Percentiles rank a stretch among this genome's conserved stretches.
Evolutionary conservation across 2,329 filamentous ascomycete genomes (phyloP).

Genomic region (Phyllosticta citrichinensis): DNA sequence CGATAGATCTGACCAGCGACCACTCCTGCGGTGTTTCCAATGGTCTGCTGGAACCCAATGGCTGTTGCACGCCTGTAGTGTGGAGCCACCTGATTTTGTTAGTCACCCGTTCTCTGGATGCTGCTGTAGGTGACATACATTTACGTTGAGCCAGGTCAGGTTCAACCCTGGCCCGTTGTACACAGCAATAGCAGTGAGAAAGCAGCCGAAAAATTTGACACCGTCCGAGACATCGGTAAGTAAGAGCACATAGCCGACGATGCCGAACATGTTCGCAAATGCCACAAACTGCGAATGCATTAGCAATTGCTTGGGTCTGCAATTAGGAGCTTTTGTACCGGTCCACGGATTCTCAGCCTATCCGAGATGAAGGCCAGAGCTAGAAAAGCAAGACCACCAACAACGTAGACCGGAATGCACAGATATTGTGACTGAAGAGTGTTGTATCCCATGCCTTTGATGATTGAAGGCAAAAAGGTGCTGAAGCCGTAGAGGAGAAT

Average conservation of each 20-base stretch:
- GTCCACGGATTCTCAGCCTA: slow-evolving; percentile 18
- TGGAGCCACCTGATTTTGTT: slow-evolving; percentile 20
- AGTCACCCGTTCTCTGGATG: neutral
- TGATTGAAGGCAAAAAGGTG: slow-evolving; percentile 48
- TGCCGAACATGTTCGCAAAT: slow-evolving; percentile 13
- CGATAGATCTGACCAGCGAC: slow-evolving; percentile 38
- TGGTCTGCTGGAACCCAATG: slow-evolving; percentile 37
- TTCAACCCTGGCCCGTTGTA: slow-evolving; percentile 32
- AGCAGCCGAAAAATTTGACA: slow-evolving; percentile 18
- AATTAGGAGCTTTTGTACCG: neutral
- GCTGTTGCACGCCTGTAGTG: slow-evolving; percentile 40
- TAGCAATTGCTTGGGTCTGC: neutral
- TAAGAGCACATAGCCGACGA: slow-evolving; percentile 17
- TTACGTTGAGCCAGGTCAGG: slow-evolving; percentile 40
- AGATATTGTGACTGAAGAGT: slow-evolving; percentile 44
- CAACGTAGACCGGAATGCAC: slow-evolving; percentile 48
- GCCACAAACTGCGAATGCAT: slow-evolving; percentile 9
- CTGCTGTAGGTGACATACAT: slow-evolving; percentile 19
- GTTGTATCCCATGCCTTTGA: slow-evolving; percentile 42
- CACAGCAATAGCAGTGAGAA: slow-evolving; percentile 17
- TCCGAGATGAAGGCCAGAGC: slow-evolving; percentile 39
- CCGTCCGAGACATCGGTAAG: slow-evolving; percentile 3
- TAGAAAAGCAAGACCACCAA: slow-evolving; percentile 39
- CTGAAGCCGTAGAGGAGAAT: slow-evolving; percentile 48
- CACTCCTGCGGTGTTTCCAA: slow-evolving; percentile 40